Evolutionary conservation across 345 rosid species (phyloP), one percentile per base, ranked within the genome.

Genomic region (Lumnitzera littorea): DNA sequence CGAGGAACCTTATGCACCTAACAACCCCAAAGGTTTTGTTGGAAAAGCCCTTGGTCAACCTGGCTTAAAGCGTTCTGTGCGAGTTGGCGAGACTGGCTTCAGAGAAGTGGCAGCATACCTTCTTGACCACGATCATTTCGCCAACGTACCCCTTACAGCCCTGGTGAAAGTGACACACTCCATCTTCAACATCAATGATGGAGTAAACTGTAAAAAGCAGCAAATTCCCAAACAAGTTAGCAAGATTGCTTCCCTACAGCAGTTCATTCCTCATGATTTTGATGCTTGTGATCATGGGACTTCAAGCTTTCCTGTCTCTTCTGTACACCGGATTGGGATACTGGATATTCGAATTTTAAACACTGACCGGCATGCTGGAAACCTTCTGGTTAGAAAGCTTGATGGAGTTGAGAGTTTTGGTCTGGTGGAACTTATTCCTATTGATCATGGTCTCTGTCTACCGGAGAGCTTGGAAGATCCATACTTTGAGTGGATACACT

Each of bases 211-310:
- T 16, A 49, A 62, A 46, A 69, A 63, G 69, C 50, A 25, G 60
- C 56, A 49, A 27, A 53, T 52, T 11, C 29, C 15, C 50, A 54
- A 60, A 58, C 76, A 71, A 67, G 75, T 78, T 20, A 66, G 79
- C 67, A 74, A 74, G 70, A 74, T 78, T 50, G 82, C 79, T 56
- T 78, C 79, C 13, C 36, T 78, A 55, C 79, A 78, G 67, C 72
- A 71, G 65, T 74, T 62, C 57, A 68, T 74, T 63, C 72, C 72
- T 63, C 82, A 78, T 58, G 82, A 78, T 71, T 74, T 63, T 72
- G 82, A 78, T 78, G 77, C 77, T 58, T 63, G 82, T 61, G 82
- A 78, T 52, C 65, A 74, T 55, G 82, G 82, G 65, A 74, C 77
- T 56, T 78, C 82, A 14, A 78, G 79, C 67, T 78, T 68, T 60